Conservation (phyloP, 2,329 filamentous ascomycete species). For the Metarhizium rileyi region DNA sequence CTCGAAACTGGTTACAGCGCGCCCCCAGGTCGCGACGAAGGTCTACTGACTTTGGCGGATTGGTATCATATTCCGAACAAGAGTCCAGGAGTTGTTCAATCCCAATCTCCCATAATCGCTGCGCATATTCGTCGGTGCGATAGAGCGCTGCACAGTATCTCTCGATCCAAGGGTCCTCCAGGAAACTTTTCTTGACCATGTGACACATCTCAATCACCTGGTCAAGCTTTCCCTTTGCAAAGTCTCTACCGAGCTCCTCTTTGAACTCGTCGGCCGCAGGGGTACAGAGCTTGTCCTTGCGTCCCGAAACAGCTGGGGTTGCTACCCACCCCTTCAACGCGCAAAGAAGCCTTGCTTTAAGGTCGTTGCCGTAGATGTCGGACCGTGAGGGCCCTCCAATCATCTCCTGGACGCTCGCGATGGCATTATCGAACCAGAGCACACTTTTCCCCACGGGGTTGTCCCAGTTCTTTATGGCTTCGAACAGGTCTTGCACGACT, state of each 20-base stretch:
- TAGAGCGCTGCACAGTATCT: neutral
- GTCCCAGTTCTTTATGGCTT: neutral
- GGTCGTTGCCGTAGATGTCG: neutral
- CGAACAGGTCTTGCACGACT: neutral
- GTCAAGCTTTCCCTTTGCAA: neutral
- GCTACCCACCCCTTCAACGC: neutral
- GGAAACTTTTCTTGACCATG: too few relatives aligned
- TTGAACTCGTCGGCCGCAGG: neutral
- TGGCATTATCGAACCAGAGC: neutral
- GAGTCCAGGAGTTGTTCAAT: neutral
- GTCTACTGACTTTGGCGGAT: neutral
- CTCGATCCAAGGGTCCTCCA: neutral
- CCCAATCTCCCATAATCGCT: neutral
- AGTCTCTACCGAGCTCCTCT: neutral
- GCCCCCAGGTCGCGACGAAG: neutral
- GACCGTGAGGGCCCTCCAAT: neutral
- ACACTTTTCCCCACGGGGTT: neutral
- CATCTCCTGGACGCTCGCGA: neutral
- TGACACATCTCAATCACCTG: neutral
- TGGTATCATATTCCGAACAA: neutral
- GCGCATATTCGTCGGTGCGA: neutral
- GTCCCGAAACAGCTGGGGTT: neutral
- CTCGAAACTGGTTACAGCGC: neutral
- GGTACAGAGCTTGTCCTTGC: neutral
- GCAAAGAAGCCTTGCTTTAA: neutral